A percentile compares a stretch with the other conserved stretches of the same genome.
phyloP scores from a whole-genome alignment of 441 rosid species.

The Bruguiera hainesii region DNA sequence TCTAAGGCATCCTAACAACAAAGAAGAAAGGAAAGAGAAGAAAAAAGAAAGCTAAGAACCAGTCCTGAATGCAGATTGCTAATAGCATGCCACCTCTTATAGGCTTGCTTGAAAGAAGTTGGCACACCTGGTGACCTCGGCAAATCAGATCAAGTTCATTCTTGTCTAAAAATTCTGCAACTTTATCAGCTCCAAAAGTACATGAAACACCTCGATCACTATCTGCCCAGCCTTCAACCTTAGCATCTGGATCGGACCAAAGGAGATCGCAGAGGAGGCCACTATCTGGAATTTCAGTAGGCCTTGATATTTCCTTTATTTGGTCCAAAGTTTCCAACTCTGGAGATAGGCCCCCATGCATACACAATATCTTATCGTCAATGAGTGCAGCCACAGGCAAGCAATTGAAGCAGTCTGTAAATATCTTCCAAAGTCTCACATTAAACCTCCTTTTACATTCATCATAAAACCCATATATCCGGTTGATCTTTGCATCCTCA shows the following conservation, averaged over 20 bases:
- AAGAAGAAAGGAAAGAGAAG: too few species aligned
- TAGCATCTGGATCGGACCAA: conserved; percentile 95
- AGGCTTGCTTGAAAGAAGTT: conserved; percentile 11
- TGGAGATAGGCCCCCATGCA: conserved; percentile 98
- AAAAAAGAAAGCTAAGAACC: not conserved
- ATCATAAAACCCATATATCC: conserved; percentile 93
- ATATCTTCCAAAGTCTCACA: conserved; percentile 93
- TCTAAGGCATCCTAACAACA: too few species aligned
- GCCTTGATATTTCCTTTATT: conserved; percentile 76
- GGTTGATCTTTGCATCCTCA: conserved; percentile 94
- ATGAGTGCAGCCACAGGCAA: conserved; percentile 93
- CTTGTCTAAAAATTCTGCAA: conserved; percentile 81
- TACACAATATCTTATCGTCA: conserved; percentile 85
- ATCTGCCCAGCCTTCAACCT: conserved; percentile 72
- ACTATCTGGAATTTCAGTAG: conserved; percentile 81
- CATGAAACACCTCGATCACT: conserved; percentile 96
- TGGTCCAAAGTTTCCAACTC: conserved; percentile 71
- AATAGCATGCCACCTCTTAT: not conserved
- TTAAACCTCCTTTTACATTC: conserved; percentile 97
- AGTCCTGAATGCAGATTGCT: not conserved
- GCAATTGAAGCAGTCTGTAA: conserved; percentile 91
- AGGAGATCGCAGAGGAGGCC: conserved; percentile 98
- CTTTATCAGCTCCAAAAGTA: conserved; percentile 83
- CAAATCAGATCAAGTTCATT: conserved; percentile 96
- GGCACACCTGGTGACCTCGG: conserved; percentile 90